Conservation (phyloP, 306 rosid genomes). For the Cucurbita argyrosperma region DNA sequence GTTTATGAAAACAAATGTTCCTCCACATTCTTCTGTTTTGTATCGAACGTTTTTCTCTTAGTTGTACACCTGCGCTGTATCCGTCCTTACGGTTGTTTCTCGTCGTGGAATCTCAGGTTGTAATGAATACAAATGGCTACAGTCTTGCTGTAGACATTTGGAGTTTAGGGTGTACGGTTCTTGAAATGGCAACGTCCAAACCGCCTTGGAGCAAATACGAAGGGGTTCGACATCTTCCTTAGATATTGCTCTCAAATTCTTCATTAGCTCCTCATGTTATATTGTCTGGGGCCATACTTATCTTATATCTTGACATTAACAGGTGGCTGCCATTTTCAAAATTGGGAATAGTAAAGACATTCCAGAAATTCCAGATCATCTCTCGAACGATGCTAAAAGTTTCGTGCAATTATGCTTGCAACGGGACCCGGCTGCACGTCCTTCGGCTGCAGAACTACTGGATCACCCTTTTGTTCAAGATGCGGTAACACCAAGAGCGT, state of each 20-base stretch:
- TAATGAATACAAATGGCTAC: slow-evolving; percentile 80
- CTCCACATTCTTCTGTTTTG: neutral
- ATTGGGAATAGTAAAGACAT: slow-evolving; percentile 95
- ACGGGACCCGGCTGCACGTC: slow-evolving; percentile 71
- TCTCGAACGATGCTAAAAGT: slow-evolving; percentile 67
- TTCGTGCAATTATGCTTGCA: slow-evolving; percentile 73
- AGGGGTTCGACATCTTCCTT: slow-evolving; percentile 64
- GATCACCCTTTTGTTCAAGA: slow-evolving; percentile 82
- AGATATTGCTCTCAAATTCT: neutral
- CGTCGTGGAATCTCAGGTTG: slow-evolving; percentile 49
- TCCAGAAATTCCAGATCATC: slow-evolving; percentile 87
- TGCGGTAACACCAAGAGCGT: slow-evolving; percentile 45
- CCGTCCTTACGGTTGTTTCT: neutral
- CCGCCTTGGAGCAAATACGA: slow-evolving; percentile 98
- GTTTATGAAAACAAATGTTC: neutral
- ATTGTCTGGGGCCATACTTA: slow-evolving; percentile 8
- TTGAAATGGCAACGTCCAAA: slow-evolving; percentile 90
- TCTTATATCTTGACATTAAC: slow-evolving; percentile 22
- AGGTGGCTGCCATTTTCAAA: slow-evolving; percentile 98
- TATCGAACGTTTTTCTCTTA: neutral
- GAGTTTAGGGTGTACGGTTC: slow-evolving; percentile 98
- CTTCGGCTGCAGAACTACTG: slow-evolving; percentile 48
- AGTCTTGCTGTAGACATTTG: slow-evolving; percentile 88
- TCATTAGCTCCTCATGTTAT: neutral
- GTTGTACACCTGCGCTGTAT: neutral